Evolutionary conservation across 176 grass and related monocot species (phyloP).

Genomic region (Avena atlantica): DNA sequence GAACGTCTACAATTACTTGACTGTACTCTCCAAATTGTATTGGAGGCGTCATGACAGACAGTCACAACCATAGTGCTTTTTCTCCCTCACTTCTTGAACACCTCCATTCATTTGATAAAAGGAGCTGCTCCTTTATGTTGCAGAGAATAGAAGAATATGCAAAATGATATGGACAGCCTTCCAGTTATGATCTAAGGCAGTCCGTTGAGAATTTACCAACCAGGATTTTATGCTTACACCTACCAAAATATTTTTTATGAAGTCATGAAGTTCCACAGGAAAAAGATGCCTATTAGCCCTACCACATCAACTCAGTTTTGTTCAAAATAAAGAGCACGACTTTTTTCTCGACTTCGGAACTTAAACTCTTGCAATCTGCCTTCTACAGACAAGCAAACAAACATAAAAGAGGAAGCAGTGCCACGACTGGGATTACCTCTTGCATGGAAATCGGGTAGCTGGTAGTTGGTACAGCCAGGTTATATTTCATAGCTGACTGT

Average conservation of each 20-base stretch:
- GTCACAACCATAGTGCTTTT: neutral
- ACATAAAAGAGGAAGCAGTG: neutral
- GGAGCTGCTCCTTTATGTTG: neutral
- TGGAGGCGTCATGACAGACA: neutral
- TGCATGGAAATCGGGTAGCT: slow-evolving; percentile 70
- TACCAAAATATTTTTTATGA: neutral
- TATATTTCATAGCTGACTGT: slow-evolving; percentile 80
- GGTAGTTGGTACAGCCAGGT: slow-evolving; percentile 63
- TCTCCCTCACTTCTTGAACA: neutral
- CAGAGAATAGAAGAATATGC: slow-evolving; percentile 15
- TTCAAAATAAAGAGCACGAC: neutral
- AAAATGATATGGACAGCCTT: slow-evolving; percentile 8
- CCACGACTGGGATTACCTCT: slow-evolving; percentile 60
- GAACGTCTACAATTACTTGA: slow-evolving; percentile 20
- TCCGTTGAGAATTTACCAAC: slow-evolving; percentile 24
- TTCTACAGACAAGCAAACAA: slow-evolving; percentile 22
- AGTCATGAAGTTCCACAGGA: neutral
- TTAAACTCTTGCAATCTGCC: slow-evolving; percentile 2
- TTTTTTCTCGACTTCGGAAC: slow-evolving; percentile 23
- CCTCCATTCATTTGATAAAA: slow-evolving; percentile 2
- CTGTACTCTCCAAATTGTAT: slow-evolving; percentile 10
- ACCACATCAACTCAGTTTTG: slow-evolving; percentile 2
- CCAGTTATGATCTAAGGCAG: neutral
- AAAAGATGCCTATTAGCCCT: neutral
- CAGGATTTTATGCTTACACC: neutral